Evolutionary conservation across 495 filamentous ascomycete species (phyloP).

Genomic region (Penicillium flavigenum): DNA sequence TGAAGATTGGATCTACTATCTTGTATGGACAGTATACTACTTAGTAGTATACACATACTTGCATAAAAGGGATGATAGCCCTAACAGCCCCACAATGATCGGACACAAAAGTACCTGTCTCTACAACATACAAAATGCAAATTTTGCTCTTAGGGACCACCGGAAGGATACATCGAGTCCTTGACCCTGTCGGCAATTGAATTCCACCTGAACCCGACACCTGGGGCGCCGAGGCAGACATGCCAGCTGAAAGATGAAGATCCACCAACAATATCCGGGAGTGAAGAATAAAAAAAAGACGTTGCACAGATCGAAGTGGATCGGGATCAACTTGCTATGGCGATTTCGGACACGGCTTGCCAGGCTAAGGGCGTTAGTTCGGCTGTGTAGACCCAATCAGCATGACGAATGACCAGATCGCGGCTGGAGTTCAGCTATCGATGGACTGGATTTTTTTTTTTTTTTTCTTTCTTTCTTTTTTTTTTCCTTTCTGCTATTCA

Average conservation of each 20-base stretch:
- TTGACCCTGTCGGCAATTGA: constrained; percentile 8
- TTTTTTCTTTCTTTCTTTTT: constrained; percentile 3
- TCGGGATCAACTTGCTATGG: background rate
- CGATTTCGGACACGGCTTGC: constrained; percentile 9
- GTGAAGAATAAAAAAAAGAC: background rate
- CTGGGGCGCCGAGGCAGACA: constrained; percentile 29
- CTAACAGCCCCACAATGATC: constrained; percentile 10
- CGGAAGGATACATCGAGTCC: background rate
- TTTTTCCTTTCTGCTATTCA: background rate
- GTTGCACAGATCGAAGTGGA: constrained; percentile 4
- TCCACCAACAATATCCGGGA: background rate
- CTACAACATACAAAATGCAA: background rate
- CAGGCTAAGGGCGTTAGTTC: constrained; percentile 25
- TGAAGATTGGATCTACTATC: background rate
- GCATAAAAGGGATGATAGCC: constrained; percentile 1
- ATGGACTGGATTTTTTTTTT: constrained; percentile 20
- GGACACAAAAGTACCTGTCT: background rate
- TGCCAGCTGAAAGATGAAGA: constrained; percentile 22
- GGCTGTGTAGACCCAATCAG: constrained; percentile 23
- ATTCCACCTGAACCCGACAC: constrained; percentile 14
- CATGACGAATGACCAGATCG: constrained; percentile 15
- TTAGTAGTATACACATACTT: background rate
- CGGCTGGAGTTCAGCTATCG: constrained; percentile 30
- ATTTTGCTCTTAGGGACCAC: background rate
- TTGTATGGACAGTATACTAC: background rate